Conservation (phyloP, 2,329 filamentous ascomycete species). For the Pseudomassariella vexata region DNA sequence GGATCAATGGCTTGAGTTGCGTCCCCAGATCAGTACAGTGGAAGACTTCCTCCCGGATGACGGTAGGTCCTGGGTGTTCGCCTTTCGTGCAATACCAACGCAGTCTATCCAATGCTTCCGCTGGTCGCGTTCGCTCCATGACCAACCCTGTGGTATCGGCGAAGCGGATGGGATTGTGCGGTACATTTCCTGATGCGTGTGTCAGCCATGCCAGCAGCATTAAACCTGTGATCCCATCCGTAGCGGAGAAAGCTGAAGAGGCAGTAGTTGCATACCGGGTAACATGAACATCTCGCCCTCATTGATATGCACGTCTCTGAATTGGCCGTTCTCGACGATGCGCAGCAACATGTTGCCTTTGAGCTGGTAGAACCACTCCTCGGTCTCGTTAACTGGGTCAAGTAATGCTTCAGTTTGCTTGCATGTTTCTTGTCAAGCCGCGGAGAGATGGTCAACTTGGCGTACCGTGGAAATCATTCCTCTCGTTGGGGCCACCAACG, state of each 20-base stretch:
- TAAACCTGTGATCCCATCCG: too few species aligned
- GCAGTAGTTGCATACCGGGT: not conserved
- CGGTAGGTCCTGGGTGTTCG: constrained; percentile 10
- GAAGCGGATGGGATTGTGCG: constrained; percentile 16
- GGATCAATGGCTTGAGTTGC: constrained; percentile 14
- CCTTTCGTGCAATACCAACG: constrained; percentile 16
- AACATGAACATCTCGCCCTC: constrained; percentile 7
- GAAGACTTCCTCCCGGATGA: constrained; percentile 14
- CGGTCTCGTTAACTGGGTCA: constrained; percentile 13
- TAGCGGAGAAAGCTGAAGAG: too few species aligned
- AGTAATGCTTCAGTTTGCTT: not conserved
- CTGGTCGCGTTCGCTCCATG: constrained; percentile 14
- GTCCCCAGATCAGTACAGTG: constrained; percentile 14
- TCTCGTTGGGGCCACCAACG: constrained; percentile 15
- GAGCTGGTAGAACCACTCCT: constrained; percentile 16
- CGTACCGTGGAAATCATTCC: constrained; percentile 15
- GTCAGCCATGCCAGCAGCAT: too few species aligned
- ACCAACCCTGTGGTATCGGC: constrained; percentile 13
- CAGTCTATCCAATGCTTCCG: constrained; percentile 12
- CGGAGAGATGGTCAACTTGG: too few species aligned
- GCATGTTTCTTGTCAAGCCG: too few species aligned
- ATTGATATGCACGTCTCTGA: constrained; percentile 4
- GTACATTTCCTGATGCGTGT: constrained; percentile 12
- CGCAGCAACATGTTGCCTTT: constrained; percentile 6
- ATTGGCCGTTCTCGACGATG: constrained; percentile 4